Percentiles rank a stretch among this genome's conserved stretches.
Conservation (phyloP, 1,139 yeast species). For the Magnusiomyces ingens region DNA sequence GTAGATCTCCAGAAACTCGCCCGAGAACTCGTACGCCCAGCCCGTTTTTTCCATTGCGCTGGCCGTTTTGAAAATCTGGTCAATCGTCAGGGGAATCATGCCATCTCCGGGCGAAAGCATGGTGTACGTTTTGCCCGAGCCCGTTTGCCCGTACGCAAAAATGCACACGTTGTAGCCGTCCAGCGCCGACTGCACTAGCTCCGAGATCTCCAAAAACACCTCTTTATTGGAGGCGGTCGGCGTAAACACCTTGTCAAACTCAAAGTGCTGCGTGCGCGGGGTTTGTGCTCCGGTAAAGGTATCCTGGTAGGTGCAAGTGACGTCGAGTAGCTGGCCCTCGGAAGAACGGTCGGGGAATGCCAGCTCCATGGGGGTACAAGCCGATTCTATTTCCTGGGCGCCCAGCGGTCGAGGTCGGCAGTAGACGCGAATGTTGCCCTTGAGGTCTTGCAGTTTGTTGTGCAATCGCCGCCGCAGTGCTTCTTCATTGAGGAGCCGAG, state of each 20-base stretch:
- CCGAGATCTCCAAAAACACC: constrained; percentile 79
- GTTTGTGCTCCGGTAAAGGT: constrained; percentile 16
- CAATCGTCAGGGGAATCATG: constrained; percentile 72
- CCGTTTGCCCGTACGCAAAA: constrained; percentile 33
- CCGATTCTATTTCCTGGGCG: constrained; percentile 26
- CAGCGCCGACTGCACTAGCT: constrained; percentile 77
- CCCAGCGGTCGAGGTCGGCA: constrained; percentile 72
- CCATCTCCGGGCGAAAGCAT: constrained; percentile 56
- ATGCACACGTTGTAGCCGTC: constrained; percentile 52
- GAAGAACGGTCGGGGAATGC: constrained; percentile 48
- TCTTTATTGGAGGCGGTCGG: constrained; percentile 48
- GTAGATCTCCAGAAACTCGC: constrained; percentile 85
- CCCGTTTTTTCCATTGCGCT: constrained; percentile 46
- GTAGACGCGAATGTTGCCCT: constrained; percentile 88
- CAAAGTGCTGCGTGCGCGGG: constrained; percentile 41
- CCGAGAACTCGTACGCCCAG: constrained; percentile 60
- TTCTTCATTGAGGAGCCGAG: constrained; percentile 42
- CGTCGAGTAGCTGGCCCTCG: constrained; percentile 39
- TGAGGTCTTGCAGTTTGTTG: constrained; percentile 71
- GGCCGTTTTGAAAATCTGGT: constrained; percentile 62
- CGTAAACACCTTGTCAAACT: constrained; percentile 74
- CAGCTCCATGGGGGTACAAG: constrained; percentile 29
- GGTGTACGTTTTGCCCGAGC: constrained; percentile 32
- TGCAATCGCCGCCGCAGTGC: constrained; percentile 59
- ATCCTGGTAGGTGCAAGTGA: constrained; percentile 22